A percentile compares a stretch with the other conserved stretches of the same genome.
These are phyloP conservation scores for Solanum etuberosum DNA, from an alignment of 257 asterid species.

Conservation along the genomic window DNA sequence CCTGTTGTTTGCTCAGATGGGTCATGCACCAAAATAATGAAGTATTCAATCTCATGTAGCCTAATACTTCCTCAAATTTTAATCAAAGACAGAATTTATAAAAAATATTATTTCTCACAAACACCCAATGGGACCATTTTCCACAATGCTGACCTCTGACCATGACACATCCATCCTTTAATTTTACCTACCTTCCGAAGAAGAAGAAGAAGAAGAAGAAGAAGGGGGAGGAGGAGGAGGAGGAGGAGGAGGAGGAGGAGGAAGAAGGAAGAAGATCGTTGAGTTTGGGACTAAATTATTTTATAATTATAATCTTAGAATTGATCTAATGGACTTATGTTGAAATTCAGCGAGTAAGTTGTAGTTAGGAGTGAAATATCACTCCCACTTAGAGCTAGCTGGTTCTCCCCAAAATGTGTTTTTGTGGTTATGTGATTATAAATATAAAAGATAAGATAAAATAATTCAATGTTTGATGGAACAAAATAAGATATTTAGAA, in stretches of 20 bases:
- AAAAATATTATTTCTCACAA: not conserved
- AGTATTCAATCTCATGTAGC: not conserved
- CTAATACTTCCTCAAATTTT: not conserved
- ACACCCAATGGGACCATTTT: not conserved
- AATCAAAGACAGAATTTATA: not conserved
- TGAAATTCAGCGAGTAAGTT: too few relatives aligned
- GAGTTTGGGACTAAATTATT: not conserved
- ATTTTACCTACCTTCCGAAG: not conserved
- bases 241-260: too few relatives aligned
- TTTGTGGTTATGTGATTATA: too few relatives aligned
- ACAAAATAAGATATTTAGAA: not conserved
- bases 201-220: not conserved
- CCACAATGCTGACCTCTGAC: not conserved
- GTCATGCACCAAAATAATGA: not conserved
- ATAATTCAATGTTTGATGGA: not conserved
- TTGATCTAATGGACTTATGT: not conserved
- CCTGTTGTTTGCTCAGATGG: not conserved
- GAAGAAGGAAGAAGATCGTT: not conserved
- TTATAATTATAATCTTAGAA: not conserved
- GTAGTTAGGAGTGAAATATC: not conserved
- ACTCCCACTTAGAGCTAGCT: not conserved
- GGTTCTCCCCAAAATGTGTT: not conserved
- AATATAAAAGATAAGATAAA: too few relatives aligned
- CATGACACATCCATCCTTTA: not conserved
- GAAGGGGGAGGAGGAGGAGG: too few relatives aligned